A percentile compares a stretch with the other conserved stretches of the same genome.
phyloP scores from a whole-genome alignment of 495 filamentous ascomycete species.

The Hypomontagnella monticulosa region DNA sequence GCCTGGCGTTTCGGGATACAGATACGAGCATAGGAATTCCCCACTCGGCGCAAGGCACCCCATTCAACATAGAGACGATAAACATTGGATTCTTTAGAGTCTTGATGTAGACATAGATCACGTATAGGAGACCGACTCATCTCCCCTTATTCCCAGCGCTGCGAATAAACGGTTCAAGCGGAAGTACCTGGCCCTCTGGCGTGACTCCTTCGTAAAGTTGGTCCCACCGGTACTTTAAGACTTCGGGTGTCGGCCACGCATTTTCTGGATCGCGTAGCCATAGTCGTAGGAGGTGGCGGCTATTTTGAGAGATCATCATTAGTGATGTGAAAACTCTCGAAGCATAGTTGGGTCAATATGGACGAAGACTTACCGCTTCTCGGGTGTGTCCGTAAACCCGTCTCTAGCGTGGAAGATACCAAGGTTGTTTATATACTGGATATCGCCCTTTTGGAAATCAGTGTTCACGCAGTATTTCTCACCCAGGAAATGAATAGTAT shows the following conservation, averaged over 20 bases:
- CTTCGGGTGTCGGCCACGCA: constrained; percentile 63
- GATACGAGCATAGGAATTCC: constrained; percentile 14
- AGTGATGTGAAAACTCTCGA: not conserved
- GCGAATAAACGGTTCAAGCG: constrained; percentile 62
- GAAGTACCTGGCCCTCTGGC: constrained; percentile 61
- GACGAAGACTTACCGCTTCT: constrained; percentile 54
- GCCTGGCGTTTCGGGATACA: constrained; percentile 1
- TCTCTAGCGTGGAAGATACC: constrained; percentile 62
- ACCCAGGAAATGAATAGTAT: constrained; percentile 69
- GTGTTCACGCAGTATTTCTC: constrained; percentile 62
- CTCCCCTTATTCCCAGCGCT: constrained; percentile 49
- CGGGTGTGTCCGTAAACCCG: constrained; percentile 56
- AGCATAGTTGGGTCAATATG: not conserved
- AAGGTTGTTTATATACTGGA: constrained; percentile 65
- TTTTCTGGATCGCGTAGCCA: constrained; percentile 68
- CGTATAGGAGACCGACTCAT: constrained; percentile 12
- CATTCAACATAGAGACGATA: constrained; percentile 6
- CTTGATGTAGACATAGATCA: constrained; percentile 18
- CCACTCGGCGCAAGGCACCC: constrained; percentile 11
- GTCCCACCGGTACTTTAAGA: constrained; percentile 60
- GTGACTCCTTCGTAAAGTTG: constrained; percentile 62
- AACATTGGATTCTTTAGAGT: not conserved
- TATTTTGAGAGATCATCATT: constrained; percentile 39
- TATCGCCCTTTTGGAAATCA: constrained; percentile 64
- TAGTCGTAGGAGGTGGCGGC: constrained; percentile 65